Conservation (phyloP, 2,329 filamentous ascomycete species). For the Arthroderma sp. region DNA sequence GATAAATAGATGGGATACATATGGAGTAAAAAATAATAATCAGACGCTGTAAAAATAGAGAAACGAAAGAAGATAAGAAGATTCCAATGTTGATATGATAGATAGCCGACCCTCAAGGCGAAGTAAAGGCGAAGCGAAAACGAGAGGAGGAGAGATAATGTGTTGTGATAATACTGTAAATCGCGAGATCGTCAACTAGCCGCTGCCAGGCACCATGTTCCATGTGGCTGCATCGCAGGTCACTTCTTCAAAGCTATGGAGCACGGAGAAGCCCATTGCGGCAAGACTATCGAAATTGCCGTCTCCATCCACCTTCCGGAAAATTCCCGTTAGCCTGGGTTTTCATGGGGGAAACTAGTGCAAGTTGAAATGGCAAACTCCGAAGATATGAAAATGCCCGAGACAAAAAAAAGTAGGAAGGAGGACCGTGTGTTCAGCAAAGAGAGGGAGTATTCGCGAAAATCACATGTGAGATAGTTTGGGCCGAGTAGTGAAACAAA, state of each 20-base stretch:
- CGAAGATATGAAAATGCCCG: background rate
- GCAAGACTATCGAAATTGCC: constrained; percentile 60
- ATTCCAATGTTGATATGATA: no score
- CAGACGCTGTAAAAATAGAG: no score
- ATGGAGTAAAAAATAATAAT: no score
- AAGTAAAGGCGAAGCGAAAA: no score
- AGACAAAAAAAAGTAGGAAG: constrained; percentile 1
- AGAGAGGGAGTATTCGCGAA: background rate
- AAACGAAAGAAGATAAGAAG: no score
- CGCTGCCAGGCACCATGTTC: constrained; percentile 19
- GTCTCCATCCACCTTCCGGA: constrained; percentile 51
- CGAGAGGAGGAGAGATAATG: no score
- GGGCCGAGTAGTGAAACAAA: background rate
- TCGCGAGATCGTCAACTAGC: no score
- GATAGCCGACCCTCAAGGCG: no score
- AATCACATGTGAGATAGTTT: background rate
- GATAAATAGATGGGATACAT: no score
- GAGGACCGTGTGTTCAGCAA: background rate
- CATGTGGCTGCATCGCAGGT: constrained; percentile 53
- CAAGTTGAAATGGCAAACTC: no score
- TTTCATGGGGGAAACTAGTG: background rate
- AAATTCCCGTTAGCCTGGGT: constrained; percentile 16
- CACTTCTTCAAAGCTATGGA: constrained; percentile 73
- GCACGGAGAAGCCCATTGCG: constrained; percentile 65
- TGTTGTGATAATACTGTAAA: no score